Evolutionary conservation across 257 asterid species (phyloP).

Genomic region (Verbena officinalis): DNA sequence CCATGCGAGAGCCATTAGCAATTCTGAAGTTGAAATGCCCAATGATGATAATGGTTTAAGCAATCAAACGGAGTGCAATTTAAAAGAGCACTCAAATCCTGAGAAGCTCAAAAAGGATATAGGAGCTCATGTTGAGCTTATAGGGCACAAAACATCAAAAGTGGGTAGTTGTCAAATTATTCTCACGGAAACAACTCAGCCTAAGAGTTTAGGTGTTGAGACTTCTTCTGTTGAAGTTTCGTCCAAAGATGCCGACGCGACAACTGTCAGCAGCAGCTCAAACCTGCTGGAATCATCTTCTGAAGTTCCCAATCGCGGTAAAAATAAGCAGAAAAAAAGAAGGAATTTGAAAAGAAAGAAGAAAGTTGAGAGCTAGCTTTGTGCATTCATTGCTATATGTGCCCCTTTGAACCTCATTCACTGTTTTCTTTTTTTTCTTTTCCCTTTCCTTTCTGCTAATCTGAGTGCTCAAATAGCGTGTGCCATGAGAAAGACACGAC

Average conservation of each 20-base stretch:
- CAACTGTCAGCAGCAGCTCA: conserved; percentile 27
- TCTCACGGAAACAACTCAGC: conserved; percentile 24
- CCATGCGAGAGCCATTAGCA: conserved; percentile 11
- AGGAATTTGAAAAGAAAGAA: conserved; percentile 22
- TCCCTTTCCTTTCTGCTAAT: too few relatives aligned
- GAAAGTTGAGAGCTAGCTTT: neutral
- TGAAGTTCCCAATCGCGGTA: conserved; percentile 20
- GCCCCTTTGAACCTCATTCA: neutral
- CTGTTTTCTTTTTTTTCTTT: too few relatives aligned
- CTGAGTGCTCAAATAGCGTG: too few relatives aligned
- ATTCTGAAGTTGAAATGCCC: conserved; percentile 23
- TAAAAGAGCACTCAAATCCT: conserved; percentile 23
- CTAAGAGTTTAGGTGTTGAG: conserved; percentile 16
- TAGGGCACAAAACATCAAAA: conserved; percentile 16
- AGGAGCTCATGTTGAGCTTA: conserved; percentile 25
- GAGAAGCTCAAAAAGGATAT: conserved; percentile 31
- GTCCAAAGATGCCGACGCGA: conserved; percentile 23
- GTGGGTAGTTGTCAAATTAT: conserved; percentile 18
- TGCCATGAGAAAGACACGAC: too few relatives aligned
- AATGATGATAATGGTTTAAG: neutral
- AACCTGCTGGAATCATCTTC: conserved; percentile 30
- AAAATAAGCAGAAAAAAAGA: conserved; percentile 6
- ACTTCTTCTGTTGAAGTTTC: conserved; percentile 25
- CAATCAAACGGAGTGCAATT: conserved; percentile 21
- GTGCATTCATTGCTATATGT: conserved; percentile 11